Conservation (phyloP, 805 yeast genomes). For the Candida incommunis region DNA sequence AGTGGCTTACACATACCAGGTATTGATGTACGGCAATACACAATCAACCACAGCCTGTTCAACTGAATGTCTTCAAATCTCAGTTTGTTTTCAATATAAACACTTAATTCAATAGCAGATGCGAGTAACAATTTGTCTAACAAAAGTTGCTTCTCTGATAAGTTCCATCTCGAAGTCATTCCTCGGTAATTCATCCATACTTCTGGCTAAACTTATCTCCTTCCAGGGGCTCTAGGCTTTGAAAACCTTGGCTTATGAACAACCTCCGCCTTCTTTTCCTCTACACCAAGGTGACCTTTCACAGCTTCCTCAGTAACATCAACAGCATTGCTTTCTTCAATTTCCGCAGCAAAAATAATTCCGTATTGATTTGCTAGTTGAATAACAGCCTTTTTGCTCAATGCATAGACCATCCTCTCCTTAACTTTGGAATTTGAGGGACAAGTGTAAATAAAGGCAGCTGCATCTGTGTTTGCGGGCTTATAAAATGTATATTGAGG, state of each 20-base stretch:
- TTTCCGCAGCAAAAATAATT: neutral
- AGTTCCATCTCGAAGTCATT: too few species aligned
- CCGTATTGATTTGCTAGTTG: neutral
- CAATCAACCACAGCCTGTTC: too few species aligned
- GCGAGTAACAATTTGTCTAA: too few species aligned
- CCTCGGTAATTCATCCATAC: too few species aligned
- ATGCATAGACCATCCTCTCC: conserved; percentile 88
- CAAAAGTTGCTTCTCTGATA: too few species aligned
- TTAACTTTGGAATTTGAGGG: conserved; percentile 84
- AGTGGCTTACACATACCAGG: too few species aligned
- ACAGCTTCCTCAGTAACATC: neutral
- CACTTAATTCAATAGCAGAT: too few species aligned
- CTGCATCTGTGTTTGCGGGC: conserved; percentile 15
- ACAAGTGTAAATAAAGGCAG: conserved; percentile 66
- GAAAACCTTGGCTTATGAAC: neutral
- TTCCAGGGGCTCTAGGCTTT: neutral
- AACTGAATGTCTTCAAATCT: too few species aligned
- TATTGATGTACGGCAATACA: too few species aligned
- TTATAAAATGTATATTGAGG: conserved; percentile 42
- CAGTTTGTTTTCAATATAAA: too few species aligned
- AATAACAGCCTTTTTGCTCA: neutral
- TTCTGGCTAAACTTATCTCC: neutral
- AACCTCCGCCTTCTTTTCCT: neutral
- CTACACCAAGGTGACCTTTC: neutral
- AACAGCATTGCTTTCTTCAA: neutral